phyloP scores from a whole-genome alignment of 192 early-diverging fungal genomes.

The Gorgonomyces haynaldii region DNA sequence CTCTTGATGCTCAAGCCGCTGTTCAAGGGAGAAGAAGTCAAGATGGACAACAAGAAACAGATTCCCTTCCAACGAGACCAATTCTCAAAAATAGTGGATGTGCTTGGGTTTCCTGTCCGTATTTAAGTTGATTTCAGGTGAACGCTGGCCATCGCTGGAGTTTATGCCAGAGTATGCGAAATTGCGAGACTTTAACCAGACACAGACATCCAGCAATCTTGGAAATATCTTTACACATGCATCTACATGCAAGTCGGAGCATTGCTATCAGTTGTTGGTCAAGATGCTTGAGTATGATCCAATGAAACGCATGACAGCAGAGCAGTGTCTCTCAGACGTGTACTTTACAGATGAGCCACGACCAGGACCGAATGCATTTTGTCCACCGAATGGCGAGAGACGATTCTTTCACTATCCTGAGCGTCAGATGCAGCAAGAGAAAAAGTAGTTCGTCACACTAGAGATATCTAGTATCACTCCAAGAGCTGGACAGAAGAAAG shows the following conservation, averaged over 20 bases:
- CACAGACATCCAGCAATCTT: slow-evolving; percentile 7
- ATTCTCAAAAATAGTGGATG: slow-evolving; percentile 80
- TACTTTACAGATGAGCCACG: slow-evolving; percentile 51
- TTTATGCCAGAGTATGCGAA: slow-evolving; percentile 29
- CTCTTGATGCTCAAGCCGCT: slow-evolving; percentile 82
- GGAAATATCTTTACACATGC: slow-evolving; percentile 1
- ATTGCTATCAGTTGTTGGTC: slow-evolving; percentile 64
- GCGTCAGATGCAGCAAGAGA: slow-evolving; percentile 5
- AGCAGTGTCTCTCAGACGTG: slow-evolving; percentile 72
- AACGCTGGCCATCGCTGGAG: slow-evolving; percentile 27
- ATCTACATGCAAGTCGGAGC: slow-evolving; percentile 30
- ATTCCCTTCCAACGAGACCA: slow-evolving; percentile 50
- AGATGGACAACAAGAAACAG: slow-evolving; percentile 40
- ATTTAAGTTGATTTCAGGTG: slow-evolving; percentile 15
- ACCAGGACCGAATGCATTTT: slow-evolving; percentile 12
- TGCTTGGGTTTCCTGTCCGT: slow-evolving; percentile 81
- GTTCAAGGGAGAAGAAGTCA: slow-evolving; percentile 89
- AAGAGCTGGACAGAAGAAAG: too few species aligned
- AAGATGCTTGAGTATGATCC: slow-evolving; percentile 74
- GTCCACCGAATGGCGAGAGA: not conserved
- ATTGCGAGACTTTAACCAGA: slow-evolving; percentile 5
- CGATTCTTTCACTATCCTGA: slow-evolving; percentile 23
- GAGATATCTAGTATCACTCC: too few species aligned
- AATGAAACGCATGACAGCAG: slow-evolving; percentile 73
- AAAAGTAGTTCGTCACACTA: too few species aligned